Evolutionary conservation across 441 rosid species (phyloP).

Genomic region (Populus trichocarpa): DNA sequence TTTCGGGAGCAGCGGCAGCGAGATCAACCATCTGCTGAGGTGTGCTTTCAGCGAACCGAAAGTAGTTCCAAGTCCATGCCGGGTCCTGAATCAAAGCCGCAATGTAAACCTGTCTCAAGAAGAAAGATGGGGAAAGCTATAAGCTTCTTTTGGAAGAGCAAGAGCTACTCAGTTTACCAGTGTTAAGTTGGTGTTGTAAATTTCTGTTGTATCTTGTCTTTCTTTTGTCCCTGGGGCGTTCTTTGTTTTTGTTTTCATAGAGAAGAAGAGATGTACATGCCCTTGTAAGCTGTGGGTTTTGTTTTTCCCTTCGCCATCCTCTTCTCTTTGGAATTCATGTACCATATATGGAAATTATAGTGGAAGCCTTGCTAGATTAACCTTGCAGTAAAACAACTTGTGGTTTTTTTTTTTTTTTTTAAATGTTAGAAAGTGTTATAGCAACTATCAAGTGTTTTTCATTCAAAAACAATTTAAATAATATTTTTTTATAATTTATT

Average conservation of each 20-base stretch:
- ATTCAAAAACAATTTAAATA: too few species aligned
- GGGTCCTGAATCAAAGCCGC: slow-evolving; percentile 52
- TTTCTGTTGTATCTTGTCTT: slow-evolving; percentile 35
- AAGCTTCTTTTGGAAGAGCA: slow-evolving; percentile 71
- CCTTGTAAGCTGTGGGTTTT: slow-evolving; percentile 39
- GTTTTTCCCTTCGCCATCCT: slow-evolving; percentile 1
- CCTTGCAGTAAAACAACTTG: neutral
- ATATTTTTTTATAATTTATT: too few species aligned
- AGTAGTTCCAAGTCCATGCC: slow-evolving; percentile 31
- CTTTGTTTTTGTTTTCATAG: slow-evolving; percentile 21
- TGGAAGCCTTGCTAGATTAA: slow-evolving; percentile 12
- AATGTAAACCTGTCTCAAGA: slow-evolving; percentile 67
- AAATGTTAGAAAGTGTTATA: too few species aligned
- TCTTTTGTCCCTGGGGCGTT: slow-evolving; percentile 23
- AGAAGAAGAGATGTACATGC: slow-evolving; percentile 52
- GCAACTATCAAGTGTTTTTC: too few species aligned
- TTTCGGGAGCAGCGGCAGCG: slow-evolving; percentile 91
- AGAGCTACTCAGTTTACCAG: slow-evolving; percentile 64
- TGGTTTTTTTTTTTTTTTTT: neutral
- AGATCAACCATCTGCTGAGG: slow-evolving; percentile 54
- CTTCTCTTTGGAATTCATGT: slow-evolving; percentile 20
- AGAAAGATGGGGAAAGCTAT: slow-evolving; percentile 62
- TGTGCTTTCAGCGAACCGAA: slow-evolving; percentile 25
- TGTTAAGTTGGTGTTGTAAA: slow-evolving; percentile 32
- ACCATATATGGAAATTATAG: slow-evolving; percentile 5